Evolutionary conservation across 371 early-diverging fungal species (phyloP), one percentile per base, ranked within the genome.

Genomic region (Saksenaea vasiformis): DNA sequence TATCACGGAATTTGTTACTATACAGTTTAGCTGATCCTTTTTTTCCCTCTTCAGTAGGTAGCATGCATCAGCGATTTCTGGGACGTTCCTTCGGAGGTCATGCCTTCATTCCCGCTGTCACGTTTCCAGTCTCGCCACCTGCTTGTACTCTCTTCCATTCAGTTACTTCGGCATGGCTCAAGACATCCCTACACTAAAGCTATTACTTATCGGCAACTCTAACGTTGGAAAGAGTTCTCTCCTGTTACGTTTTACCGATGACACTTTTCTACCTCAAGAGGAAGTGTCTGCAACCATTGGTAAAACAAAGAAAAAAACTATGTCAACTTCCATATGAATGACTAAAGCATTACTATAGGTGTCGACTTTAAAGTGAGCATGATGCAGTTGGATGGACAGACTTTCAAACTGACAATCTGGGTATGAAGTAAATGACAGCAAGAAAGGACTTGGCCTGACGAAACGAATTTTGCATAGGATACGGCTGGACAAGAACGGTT

Each of bases 401-500:
- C 87, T 67, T 96, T 96, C 77, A 99, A 99, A 79, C 86, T 99
- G 62, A 98, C 99, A 11, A 97, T 99, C 62, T 96, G 95, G 96
- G 95, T 92, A 85, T 63, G 77, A 10, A 19, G n/a, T 68, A 1
- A 5, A 15, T 39, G 17, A 8, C 22, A 47, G 57, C 8, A 31
- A 43, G 10, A 34, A 37, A 17, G 39, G n/a, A 22, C 34, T 11
- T 28, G 28, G 15, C 4, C 47, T 62, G 54, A 19, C 17, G 10
- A 56, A 41, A n/a, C 41, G 17, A 17, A 11, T 17, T 47, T 17
- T 34, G 8, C 56, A 54, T 86, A 98, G 99, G 99, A 99, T 76
- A 99, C 99, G 1, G 99, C 99, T 7, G 99, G 99, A 13, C 99
- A 99, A 80, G 99, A 99, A 77, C 88, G 99, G 36, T 99, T 99